Percentiles rank a stretch among this genome's conserved stretches.
Conservation (phyloP, 768 basidiomycete genomes). For the Udeniomyces megalosporus region DNA sequence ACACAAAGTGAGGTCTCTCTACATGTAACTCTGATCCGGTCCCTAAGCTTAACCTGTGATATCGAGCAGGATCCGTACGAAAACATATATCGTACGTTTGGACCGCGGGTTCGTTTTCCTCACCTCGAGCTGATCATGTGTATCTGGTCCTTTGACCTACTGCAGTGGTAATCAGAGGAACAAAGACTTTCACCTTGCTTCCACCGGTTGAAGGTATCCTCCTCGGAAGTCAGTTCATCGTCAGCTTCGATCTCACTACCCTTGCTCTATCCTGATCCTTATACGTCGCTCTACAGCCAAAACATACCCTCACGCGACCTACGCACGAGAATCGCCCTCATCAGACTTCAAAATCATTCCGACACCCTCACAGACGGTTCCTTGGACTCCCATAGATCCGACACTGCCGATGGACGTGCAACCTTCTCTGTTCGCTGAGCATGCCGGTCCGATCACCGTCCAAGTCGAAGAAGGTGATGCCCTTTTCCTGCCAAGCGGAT, state of each 20-base stretch:
- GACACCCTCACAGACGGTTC: constrained; percentile 32
- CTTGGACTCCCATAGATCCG: constrained; percentile 74
- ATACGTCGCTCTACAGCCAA: constrained; percentile 34
- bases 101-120: too few relatives aligned
- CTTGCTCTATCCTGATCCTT: neutral
- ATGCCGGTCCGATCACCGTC: constrained; percentile 50
- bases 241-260: neutral
- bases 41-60: too few relatives aligned
- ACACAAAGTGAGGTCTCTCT: too few relatives aligned
- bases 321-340: constrained; percentile 32
- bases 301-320: constrained; percentile 50
- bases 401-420: constrained; percentile 32
- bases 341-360: constrained; percentile 9
- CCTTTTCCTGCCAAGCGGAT: constrained; percentile 76
- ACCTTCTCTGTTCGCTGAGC: constrained; percentile 27
- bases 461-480: constrained; percentile 57
- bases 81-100: constrained; percentile 49
- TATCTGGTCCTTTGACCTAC: too few relatives aligned
- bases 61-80: constrained; percentile 93
- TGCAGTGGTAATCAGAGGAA: constrained; percentile 54
- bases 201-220: constrained; percentile 82
- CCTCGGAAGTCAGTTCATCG: constrained; percentile 44
- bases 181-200: constrained; percentile 69
- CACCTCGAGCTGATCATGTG: too few relatives aligned
- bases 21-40: too few relatives aligned